Evolutionary conservation across 2,329 filamentous ascomycete genomes (phyloP).

Genomic region (Sphaerostilbella broomeana): DNA sequence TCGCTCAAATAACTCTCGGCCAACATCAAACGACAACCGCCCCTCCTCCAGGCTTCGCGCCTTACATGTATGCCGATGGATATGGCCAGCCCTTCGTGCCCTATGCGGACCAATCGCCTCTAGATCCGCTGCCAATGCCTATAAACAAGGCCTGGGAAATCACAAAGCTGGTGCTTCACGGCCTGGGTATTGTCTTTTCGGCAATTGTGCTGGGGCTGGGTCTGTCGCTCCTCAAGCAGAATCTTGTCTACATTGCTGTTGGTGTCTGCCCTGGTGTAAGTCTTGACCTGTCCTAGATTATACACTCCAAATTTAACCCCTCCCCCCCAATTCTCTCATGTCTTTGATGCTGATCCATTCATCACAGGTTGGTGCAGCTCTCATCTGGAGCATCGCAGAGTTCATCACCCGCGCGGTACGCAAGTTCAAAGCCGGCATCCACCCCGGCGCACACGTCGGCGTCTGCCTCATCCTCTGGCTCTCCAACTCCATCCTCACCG

Average conservation of each 20-base stretch:
- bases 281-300: no score
- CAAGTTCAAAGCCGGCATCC: slow-evolving; percentile 30
- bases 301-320: no score
- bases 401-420: slow-evolving; percentile 30
- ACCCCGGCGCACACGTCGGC: slow-evolving; percentile 38
- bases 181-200: slow-evolving; percentile 21
- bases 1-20: no score
- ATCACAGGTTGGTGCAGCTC: slow-evolving; percentile 27
- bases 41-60: slow-evolving; percentile 6
- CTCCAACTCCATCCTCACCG: slow-evolving; percentile 21
- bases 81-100: slow-evolving; percentile 1
- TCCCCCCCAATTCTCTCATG: no score
- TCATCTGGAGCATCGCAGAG: slow-evolving; percentile 35
- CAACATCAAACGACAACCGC: no score
- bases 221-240: neutral
- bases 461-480: slow-evolving; percentile 38
- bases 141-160: slow-evolving; percentile 7
- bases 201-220: slow-evolving; percentile 20
- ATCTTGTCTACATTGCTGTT: neutral
- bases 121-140: neutral
- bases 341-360: no score
- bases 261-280: slow-evolving; percentile 2
- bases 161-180: slow-evolving; percentile 27
- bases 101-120: slow-evolving; percentile 4
- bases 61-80: slow-evolving; percentile 1